phyloP scores from a whole-genome alignment of 805 yeast species.

The Geotrichum ghanense region DNA sequence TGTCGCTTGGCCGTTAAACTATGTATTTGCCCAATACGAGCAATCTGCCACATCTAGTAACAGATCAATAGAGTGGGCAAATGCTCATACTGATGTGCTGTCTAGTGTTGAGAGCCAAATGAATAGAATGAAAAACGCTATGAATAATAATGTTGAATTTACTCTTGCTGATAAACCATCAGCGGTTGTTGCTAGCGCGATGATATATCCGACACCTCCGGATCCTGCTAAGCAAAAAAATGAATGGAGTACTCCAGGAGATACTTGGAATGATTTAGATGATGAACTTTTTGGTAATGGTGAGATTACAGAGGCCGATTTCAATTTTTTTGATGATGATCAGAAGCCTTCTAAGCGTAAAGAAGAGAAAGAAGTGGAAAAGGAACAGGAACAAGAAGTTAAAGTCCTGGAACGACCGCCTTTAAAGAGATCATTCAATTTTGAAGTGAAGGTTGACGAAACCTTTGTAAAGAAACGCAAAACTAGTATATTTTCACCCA shows the following conservation, averaged over 20 bases:
- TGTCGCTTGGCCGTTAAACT: not conserved
- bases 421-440: conserved; percentile 6
- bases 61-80: conserved; percentile 3
- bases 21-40: not conserved
- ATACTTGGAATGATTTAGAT: conserved; percentile 19
- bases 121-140: conserved; percentile 1
- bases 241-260: conserved; percentile 14
- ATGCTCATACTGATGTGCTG: not conserved
- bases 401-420: too few species aligned
- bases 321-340: conserved; percentile 28
- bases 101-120: not conserved
- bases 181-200: conserved; percentile 5
- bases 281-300: conserved; percentile 26
- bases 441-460: conserved; percentile 12
- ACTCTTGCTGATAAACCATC: conserved; percentile 3
- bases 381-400: not conserved
- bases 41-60: not conserved
- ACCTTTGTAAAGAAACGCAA: conserved; percentile 15
- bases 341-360: conserved; percentile 5
- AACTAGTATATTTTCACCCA: conserved; percentile 69
- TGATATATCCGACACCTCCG: conserved; percentile 27
- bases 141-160: conserved; percentile 4
- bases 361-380: not conserved
- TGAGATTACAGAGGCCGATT: conserved; percentile 32
- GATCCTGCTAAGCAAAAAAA: conserved; percentile 18